phyloP scores from a whole-genome alignment of 108 stramenopile species.

The Mediolabrus comicus region DNA sequence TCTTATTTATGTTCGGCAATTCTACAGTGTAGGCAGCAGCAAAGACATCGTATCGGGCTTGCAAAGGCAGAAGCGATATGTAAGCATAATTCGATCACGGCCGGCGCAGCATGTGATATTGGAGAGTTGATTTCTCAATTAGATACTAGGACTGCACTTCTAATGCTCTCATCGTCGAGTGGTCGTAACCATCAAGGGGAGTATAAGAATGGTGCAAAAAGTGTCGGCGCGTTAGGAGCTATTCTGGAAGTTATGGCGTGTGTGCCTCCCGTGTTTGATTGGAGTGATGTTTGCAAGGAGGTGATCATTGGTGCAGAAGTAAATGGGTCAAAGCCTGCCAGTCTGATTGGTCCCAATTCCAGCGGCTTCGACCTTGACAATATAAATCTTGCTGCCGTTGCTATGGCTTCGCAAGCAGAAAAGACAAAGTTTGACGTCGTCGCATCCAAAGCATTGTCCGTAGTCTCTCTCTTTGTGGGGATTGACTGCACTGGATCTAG shows the following conservation, averaged over 20 bases:
- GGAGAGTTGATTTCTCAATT: slow-evolving; percentile 46
- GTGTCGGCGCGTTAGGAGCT: slow-evolving; percentile 12
- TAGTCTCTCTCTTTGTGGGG: slow-evolving; percentile 50
- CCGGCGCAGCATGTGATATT: slow-evolving; percentile 50
- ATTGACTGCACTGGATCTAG: slow-evolving; percentile 51
- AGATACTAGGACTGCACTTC: slow-evolving; percentile 37
- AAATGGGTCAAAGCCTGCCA: background rate
- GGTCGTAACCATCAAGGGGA: background rate
- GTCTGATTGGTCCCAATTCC: background rate
- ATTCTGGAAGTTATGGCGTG: slow-evolving; percentile 42
- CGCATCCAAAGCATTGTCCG: slow-evolving; percentile 47
- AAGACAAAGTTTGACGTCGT: slow-evolving; percentile 18
- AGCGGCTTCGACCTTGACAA: background rate
- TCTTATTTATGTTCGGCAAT: slow-evolving; percentile 65
- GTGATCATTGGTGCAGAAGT: background rate
- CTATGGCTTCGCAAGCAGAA: background rate
- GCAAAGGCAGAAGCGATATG: slow-evolving; percentile 14
- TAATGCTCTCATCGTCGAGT: slow-evolving; percentile 1
- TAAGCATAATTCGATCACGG: slow-evolving; percentile 28
- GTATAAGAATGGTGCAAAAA: slow-evolving; percentile 2
- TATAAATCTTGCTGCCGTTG: slow-evolving; percentile 11
- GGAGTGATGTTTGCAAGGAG: background rate
- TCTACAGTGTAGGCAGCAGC: slow-evolving; percentile 27
- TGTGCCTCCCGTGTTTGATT: background rate
- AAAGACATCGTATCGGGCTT: background rate